Evolutionary conservation across 768 basidiomycete species (phyloP).

Genomic region (Trametes sanguinea): DNA sequence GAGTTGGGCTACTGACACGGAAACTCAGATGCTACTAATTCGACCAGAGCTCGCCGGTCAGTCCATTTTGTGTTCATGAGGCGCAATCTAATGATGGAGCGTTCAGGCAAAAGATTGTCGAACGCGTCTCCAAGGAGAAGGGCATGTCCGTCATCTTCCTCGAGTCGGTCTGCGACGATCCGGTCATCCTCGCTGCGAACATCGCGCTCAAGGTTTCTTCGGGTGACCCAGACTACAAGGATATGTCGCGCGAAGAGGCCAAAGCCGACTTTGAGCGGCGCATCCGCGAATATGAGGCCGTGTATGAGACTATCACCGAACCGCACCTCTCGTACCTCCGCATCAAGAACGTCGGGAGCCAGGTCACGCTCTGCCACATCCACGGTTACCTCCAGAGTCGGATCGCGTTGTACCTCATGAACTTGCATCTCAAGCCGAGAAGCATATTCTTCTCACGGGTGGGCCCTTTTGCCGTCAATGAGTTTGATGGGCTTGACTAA

Average conservation of each 20-base stretch:
- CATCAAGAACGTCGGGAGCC: conserved; percentile 91
- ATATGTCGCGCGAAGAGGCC: conserved; percentile 81
- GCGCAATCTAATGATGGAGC: too few species aligned
- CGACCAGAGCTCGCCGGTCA: conserved; percentile 73
- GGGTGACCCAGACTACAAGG: conserved; percentile 97
- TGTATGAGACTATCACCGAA: conserved; percentile 95
- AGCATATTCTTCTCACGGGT: conserved; percentile 97
- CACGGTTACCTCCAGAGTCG: conserved; percentile 96
- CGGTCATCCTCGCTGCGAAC: conserved; percentile 91
- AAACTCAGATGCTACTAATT: conserved; percentile 89
- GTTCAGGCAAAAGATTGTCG: conserved; percentile 76
- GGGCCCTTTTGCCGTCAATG: conserved; percentile 32
- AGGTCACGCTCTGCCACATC: conserved; percentile 84
- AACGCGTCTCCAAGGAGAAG: conserved; percentile 82
- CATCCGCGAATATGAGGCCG: conserved; percentile 90
- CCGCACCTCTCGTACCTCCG: conserved; percentile 86
- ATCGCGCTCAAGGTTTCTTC: conserved; percentile 94
- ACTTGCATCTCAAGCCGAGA: conserved; percentile 93
- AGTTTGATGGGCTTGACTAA: background rate
- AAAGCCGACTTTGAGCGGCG: conserved; percentile 88
- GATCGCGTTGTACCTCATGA: conserved; percentile 98
- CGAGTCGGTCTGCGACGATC: conserved; percentile 94
- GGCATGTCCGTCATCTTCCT: conserved; percentile 90
- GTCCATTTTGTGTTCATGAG: conserved; percentile 14
- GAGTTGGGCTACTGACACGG: background rate